Base-by-base conservation (phyloP, 2,329 filamentous ascomycete species). In the Zymoseptoria tritici region DNA sequence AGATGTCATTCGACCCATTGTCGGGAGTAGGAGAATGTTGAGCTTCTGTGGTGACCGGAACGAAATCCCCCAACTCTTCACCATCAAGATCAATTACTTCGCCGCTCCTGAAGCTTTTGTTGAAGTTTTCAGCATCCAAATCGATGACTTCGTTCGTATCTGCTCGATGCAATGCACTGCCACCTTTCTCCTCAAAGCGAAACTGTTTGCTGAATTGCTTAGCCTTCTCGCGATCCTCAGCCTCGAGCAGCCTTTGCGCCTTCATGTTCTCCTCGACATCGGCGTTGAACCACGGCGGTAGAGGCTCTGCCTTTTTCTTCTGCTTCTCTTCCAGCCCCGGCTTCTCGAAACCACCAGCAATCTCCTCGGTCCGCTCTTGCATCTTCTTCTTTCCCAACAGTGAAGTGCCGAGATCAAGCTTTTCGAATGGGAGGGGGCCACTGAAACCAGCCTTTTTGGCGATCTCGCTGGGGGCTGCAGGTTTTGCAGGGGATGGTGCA, bases 351-450 rank as follows among this genome's bases (percentile, higher is more conserved):
- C 87, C 88, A 21, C 87, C 87, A 46, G 83, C 81, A 61, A 78
- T 73, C 5, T 83, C 81, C 56, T 82, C 78, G 59, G 82, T 76
- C 56, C 77, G 76, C 64, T 74, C 79, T 68, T 78, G 78, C 77
- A 76, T 80, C 66, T 78, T 83, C 73, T 78, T 82, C 72, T 76
- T 81, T 26, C 76, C 78, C 13, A 77, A 72, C 9, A 78, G 73
- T 42, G 83, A 86, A 56, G 83, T 86, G 52, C 88, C 85, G 1
- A 96, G 80, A 70, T 91, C 81, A 6, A 87, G 76, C 55, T 82
- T 93, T 67, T 96, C 91, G 69, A 99, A 99, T 0, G 94, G 94
- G 4, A 99, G 75, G 0, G 92, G 91, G 0, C 93, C 93, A 64
- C 84, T 84, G 69, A 96, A 89, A 19, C 67, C 76, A 56, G 84